Percentiles rank a stretch among this genome's conserved stretches.
Evolutionary conservation across 371 early-diverging fungal genomes (phyloP).

Genomic region (Haplosporangium sp.): DNA sequence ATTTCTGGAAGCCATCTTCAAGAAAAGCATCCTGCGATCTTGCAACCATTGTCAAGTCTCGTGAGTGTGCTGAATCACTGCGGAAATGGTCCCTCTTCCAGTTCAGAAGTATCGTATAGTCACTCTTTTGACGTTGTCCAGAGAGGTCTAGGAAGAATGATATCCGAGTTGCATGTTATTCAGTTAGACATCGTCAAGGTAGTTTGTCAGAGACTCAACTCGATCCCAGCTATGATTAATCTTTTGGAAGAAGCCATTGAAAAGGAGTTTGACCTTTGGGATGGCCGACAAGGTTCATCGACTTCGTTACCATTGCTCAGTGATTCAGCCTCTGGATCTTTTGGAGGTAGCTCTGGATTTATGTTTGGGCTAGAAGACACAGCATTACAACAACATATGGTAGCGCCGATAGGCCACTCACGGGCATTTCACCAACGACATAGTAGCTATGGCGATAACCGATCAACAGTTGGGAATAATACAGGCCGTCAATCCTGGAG

Average conservation of each 20-base stretch:
- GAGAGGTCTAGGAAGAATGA: slow-evolving; percentile 29
- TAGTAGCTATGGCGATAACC: not conserved
- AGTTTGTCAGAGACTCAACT: slow-evolving; percentile 35
- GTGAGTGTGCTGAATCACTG: slow-evolving; percentile 36
- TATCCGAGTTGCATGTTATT: slow-evolving; percentile 28
- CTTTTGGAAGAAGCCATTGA: slow-evolving; percentile 50
- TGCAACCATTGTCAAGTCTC: slow-evolving; percentile 29
- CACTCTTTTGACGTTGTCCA: slow-evolving; percentile 26
- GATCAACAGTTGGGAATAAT: not conserved
- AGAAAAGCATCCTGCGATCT: slow-evolving; percentile 20
- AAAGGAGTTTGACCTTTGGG: slow-evolving; percentile 46
- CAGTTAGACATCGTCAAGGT: slow-evolving; percentile 40
- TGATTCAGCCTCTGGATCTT: not conserved
- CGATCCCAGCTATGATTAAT: slow-evolving; percentile 37
- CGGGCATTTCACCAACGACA: slow-evolving; percentile 4
- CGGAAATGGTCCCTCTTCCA: slow-evolving; percentile 8
- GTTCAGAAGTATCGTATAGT: not conserved
- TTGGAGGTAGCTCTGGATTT: slow-evolving; percentile 6
- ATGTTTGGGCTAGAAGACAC: slow-evolving; percentile 42
- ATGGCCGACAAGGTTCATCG: slow-evolving; percentile 23
- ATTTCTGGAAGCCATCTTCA: slow-evolving; percentile 24
- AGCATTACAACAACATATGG: slow-evolving; percentile 6
- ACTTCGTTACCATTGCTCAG: not conserved
- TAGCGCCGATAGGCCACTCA: slow-evolving; percentile 14
- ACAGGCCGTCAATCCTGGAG: slow-evolving; percentile 40